A percentile compares a stretch with the other conserved stretches of the same genome.
Conservation (phyloP, 805 yeast species). For the Candida nanaspora region DNA sequence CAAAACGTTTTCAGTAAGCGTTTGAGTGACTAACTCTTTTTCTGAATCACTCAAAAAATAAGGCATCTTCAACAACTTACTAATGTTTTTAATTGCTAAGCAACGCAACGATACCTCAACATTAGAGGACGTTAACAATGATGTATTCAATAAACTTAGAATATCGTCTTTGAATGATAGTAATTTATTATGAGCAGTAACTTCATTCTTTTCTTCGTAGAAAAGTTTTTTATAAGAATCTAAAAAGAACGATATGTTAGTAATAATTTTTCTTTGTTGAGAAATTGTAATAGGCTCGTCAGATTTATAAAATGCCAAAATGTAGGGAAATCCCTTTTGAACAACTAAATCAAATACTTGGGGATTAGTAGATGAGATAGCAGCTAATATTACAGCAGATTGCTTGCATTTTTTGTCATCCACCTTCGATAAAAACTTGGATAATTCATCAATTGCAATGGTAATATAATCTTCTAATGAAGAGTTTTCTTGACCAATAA, state of each 20-base stretch:
- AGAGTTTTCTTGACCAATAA: slow-evolving; percentile 16
- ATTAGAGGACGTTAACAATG: slow-evolving; percentile 59
- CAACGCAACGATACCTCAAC: slow-evolving; percentile 65
- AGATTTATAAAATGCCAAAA: slow-evolving; percentile 27
- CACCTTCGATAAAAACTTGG: slow-evolving; percentile 40
- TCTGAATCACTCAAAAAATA: slow-evolving; percentile 49
- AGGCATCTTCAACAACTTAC: slow-evolving; percentile 44
- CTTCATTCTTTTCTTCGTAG: slow-evolving; percentile 10
- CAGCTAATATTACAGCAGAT: slow-evolving; percentile 52
- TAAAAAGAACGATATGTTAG: slow-evolving; percentile 52
- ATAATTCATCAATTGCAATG: slow-evolving; percentile 40
- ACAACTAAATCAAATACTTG: slow-evolving; percentile 41
- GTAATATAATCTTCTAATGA: slow-evolving; percentile 14
- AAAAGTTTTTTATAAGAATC: slow-evolving; percentile 42
- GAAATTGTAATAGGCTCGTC: slow-evolving; percentile 34
- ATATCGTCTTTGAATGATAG: slow-evolving; percentile 55
- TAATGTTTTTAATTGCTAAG: slow-evolving; percentile 57
- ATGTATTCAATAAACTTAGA: slow-evolving; percentile 58
- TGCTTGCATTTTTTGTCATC: slow-evolving; percentile 53
- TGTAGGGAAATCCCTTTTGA: slow-evolving; percentile 35
- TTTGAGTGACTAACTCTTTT: slow-evolving; percentile 52
- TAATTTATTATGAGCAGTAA: slow-evolving; percentile 29
- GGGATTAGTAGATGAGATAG: slow-evolving; percentile 42
- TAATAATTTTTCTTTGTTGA: slow-evolving; percentile 52
- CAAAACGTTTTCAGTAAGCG: slow-evolving; percentile 57